Percentiles rank a stretch among this genome's conserved stretches.
These are phyloP conservation scores for Kluyveromyces sp. DNA, from an alignment of 1,139 yeast species.

Conservation along the genomic window DNA sequence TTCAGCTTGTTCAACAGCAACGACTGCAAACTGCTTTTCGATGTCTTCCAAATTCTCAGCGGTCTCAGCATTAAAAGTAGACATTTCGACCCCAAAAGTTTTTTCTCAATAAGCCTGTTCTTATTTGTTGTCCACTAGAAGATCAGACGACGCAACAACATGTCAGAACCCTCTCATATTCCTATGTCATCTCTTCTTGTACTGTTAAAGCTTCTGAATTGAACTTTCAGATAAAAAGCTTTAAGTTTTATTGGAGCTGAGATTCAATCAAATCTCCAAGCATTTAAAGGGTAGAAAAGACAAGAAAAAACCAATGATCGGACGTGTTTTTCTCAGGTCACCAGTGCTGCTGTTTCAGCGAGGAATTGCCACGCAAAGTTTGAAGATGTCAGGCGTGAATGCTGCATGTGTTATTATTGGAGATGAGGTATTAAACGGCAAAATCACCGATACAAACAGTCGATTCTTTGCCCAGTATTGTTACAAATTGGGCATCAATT, in stretches of 20 bases:
- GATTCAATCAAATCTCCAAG: too few relatives aligned
- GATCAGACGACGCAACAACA: too few relatives aligned
- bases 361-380: neutral
- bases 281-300: too few relatives aligned
- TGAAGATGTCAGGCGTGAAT: slow-evolving; percentile 21
- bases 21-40: slow-evolving; percentile 95
- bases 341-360: neutral
- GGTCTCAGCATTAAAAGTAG: slow-evolving; percentile 46
- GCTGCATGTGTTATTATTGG: slow-evolving; percentile 54
- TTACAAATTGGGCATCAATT: slow-evolving; percentile 56
- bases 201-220: too few relatives aligned
- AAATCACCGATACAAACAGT: slow-evolving; percentile 74
- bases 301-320: neutral
- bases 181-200: too few relatives aligned
- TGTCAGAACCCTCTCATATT: too few relatives aligned
- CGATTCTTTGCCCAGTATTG: slow-evolving; percentile 63
- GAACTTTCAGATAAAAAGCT: too few relatives aligned
- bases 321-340: neutral
- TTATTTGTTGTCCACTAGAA: too few relatives aligned
- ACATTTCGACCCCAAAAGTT: slow-evolving; percentile 6
- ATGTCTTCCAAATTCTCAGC: slow-evolving; percentile 65
- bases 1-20: slow-evolving; percentile 93
- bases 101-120: too few relatives aligned
- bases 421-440: slow-evolving; percentile 84
- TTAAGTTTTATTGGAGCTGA: too few relatives aligned